Percentiles rank a stretch among this genome's conserved stretches.
Conservation (phyloP, 306 rosid species). For the Arachis stenosperma region DNA sequence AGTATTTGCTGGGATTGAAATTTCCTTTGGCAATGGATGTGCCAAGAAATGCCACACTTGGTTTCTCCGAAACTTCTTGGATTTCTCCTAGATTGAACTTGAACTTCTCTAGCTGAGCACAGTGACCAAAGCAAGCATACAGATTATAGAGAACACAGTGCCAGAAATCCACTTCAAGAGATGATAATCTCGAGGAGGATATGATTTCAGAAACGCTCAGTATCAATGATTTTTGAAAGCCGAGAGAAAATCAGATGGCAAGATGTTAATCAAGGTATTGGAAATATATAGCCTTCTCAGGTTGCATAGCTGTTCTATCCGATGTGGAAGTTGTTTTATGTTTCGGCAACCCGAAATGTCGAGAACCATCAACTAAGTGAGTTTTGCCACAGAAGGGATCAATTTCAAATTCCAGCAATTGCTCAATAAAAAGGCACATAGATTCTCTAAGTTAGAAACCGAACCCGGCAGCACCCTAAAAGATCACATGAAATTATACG, state of each 20-base stretch:
- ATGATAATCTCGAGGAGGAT: conserved; percentile 23
- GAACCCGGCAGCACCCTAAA: neutral
- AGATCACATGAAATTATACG: too few relatives aligned
- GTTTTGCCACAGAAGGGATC: conserved; percentile 35
- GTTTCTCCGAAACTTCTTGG: conserved; percentile 21
- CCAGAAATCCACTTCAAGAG: conserved; percentile 28
- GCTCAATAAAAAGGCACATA: conserved; percentile 38
- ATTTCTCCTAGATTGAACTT: conserved; percentile 22
- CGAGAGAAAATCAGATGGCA: neutral
- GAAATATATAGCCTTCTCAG: conserved; percentile 42
- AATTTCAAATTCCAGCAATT: conserved; percentile 35
- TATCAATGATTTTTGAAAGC: neutral
- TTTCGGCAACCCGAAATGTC: conserved; percentile 38
- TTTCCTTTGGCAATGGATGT: neutral
- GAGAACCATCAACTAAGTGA: conserved; percentile 35
- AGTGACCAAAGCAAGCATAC: conserved; percentile 26
- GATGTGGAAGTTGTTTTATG: conserved; percentile 35
- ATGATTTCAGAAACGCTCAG: neutral
- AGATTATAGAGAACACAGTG: conserved; percentile 16
- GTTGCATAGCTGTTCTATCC: conserved; percentile 28
- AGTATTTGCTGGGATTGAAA: conserved; percentile 18
- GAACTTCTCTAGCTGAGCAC: conserved; percentile 33
- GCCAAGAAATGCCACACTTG: conserved; percentile 10
- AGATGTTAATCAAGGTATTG: conserved; percentile 18
- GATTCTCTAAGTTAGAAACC: conserved; percentile 30